Evolutionary conservation across 805 yeast species (phyloP).

Genomic region (Hanseniaspora meyeri): DNA sequence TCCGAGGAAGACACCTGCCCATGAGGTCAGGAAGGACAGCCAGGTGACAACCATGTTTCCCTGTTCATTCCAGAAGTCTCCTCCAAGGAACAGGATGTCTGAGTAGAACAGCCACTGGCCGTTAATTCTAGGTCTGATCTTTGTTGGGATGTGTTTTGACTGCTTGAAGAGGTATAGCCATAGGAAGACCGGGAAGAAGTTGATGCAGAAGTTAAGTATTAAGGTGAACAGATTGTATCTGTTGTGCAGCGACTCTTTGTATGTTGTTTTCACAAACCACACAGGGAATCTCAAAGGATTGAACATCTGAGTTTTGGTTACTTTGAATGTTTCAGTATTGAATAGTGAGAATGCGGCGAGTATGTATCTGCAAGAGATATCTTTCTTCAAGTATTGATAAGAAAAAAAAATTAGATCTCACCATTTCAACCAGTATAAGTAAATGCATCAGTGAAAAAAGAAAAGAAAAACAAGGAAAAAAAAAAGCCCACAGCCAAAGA

Average conservation of each 20-base stretch:
- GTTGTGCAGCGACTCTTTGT: conserved; percentile 20
- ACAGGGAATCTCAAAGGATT: conserved; percentile 23
- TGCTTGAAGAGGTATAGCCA: conserved; percentile 50
- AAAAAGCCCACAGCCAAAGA: too few species aligned
- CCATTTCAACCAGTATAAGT: too few species aligned
- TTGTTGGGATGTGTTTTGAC: conserved; percentile 45
- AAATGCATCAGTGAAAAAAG: too few species aligned
- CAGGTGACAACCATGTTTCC: conserved; percentile 16
- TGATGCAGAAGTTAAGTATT: conserved; percentile 34
- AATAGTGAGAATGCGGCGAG: too few species aligned
- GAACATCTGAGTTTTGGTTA: conserved; percentile 15
- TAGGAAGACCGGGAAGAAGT: conserved; percentile 40
- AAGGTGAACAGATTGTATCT: conserved; percentile 31
- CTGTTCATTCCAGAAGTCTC: conserved; percentile 26
- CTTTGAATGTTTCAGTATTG: too few species aligned
- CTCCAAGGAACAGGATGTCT: conserved; percentile 23
- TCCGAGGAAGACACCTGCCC: neutral
- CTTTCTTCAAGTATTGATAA: too few species aligned
- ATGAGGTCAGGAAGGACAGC: conserved; percentile 10
- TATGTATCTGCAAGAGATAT: too few species aligned
- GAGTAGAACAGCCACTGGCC: conserved; percentile 35
- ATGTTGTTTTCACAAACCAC: conserved; percentile 18
- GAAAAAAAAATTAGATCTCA: too few species aligned
- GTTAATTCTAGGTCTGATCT: conserved; percentile 41
- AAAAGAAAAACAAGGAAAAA: too few species aligned